Conservation (phyloP, 2,329 filamentous ascomycete species). For the Fusarium veterinarium region DNA sequence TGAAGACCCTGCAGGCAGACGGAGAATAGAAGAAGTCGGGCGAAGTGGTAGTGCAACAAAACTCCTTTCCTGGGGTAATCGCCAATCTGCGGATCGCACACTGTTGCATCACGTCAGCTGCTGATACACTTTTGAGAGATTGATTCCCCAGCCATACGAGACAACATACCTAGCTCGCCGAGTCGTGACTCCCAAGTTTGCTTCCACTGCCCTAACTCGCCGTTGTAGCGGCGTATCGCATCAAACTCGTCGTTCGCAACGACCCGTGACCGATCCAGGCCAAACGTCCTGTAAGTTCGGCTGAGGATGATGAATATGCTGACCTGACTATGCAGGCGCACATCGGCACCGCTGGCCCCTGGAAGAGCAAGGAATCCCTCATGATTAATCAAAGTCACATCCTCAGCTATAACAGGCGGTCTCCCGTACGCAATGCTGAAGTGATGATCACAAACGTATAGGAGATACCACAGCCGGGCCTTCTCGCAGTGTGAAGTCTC, state of each 20-base stretch:
- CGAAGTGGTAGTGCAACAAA: neutral
- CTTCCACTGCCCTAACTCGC: neutral
- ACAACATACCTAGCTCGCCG: neutral
- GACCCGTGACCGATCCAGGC: neutral
- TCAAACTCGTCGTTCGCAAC: neutral
- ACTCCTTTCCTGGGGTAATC: neutral
- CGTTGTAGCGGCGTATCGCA: neutral
- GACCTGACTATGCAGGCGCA: neutral
- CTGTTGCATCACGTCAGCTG: neutral
- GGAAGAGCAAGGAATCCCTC: neutral
- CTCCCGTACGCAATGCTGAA: neutral
- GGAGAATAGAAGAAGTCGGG: neutral
- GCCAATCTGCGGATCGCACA: neutral
- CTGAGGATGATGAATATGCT: neutral
- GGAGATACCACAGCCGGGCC: fast-evolving
- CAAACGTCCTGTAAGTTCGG: neutral
- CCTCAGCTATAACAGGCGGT: neutral
- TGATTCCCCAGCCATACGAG: neutral
- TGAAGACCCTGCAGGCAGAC: neutral
- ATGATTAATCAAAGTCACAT: neutral
- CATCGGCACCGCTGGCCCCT: neutral
- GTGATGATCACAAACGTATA: neutral
- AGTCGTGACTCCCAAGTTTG: neutral
- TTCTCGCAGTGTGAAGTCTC: neutral
- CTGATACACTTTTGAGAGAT: too few species aligned